Base-by-base conservation (phyloP, 345 rosid species). In the Linum lewisii region DNA sequence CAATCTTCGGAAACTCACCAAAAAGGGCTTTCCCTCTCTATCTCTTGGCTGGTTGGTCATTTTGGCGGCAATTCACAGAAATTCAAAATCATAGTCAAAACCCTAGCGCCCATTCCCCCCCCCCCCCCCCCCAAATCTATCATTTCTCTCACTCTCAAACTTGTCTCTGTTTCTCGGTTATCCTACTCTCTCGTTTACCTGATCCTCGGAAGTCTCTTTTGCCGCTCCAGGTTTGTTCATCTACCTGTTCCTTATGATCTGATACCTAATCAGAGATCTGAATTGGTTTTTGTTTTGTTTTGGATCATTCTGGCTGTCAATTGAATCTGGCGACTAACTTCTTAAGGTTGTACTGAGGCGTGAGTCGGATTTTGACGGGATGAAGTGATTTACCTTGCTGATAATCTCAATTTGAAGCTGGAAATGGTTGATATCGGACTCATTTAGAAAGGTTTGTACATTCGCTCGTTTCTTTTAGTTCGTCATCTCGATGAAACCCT, bases 61-160 rank as follows among this genome's bases (percentile, higher is more conserved):
- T 77, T 85, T 88, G 93, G 96, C 96, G 96, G 87, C 88, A 87
- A 77, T 62, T 58, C 29, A 26, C 56, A 66, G 63, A 73, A 54
- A 81, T 69, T 82, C 80, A 78, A 78, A 78, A 75, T 64, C 71
- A 66, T 51, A 58, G 71, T 29, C 69, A 42, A 76, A 83, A 82
- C 90, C 93, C 96, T 88, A 83, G 77, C 71, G 66, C 24, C 49
- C 34, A 29, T 60, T 64, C 61, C 47, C 47, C 45, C 18, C 24
- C 49, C 34, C 5, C 59, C 65, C 61, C 47, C 47, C 45, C 18
- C 47, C 47, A 42, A 42, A 38, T 26, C 26, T 4, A 21, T 45
- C 47, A 36, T 64, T 42, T 38, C 63, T 20, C 70, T 69, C 74
- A 59, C 66, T 6, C 4, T 18, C 37, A 45, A 16, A 63, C 68